Percentiles rank a stretch among this genome's conserved stretches.
phyloP scores from a whole-genome alignment of 352 stramenopile species.

The Globisporangium parvum region DNA sequence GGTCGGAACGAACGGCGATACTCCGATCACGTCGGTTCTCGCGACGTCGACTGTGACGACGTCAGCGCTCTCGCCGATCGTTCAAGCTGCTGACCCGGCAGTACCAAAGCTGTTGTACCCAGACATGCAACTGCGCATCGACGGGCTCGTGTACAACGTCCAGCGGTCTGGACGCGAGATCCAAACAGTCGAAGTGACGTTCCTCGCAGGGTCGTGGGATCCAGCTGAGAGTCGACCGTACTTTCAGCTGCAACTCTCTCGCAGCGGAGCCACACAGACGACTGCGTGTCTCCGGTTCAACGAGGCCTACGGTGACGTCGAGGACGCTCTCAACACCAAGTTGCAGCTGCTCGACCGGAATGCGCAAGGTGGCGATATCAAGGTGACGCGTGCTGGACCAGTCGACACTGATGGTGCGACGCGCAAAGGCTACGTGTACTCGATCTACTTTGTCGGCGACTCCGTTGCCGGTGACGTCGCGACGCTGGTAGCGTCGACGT shows the following conservation, averaged over 20 bases:
- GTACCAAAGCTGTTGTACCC: constrained; percentile 62
- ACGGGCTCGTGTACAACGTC: constrained; percentile 83
- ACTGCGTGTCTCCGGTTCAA: constrained; percentile 41
- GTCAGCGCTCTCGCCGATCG: constrained; percentile 35
- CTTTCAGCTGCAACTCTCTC: constrained; percentile 43
- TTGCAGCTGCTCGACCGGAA: constrained; percentile 21
- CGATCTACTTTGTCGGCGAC: constrained; percentile 89
- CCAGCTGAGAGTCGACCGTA: constrained; percentile 7
- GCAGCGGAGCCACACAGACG: constrained; percentile 21
- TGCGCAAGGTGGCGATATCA: constrained; percentile 27
- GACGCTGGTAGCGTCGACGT: constrained; percentile 23
- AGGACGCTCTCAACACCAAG: constrained; percentile 19
- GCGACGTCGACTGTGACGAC: constrained; percentile 48
- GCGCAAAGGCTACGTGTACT: constrained; percentile 81
- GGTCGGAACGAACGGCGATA: constrained; percentile 58
- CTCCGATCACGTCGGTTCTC: constrained; percentile 37
- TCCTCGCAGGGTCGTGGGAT: constrained; percentile 24
- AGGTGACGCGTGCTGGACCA: constrained; percentile 47
- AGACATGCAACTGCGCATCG: constrained; percentile 84
- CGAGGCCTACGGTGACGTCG: constrained; percentile 15
- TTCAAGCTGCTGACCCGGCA: constrained; percentile 18
- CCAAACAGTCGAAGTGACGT: constrained; percentile 60
- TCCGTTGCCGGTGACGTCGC: constrained; percentile 82
- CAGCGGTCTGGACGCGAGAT: constrained; percentile 88
- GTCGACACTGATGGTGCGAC: constrained; percentile 24